Conservation (phyloP, 1,139 yeast species). For the Geotrichum phurueaensis region DNA sequence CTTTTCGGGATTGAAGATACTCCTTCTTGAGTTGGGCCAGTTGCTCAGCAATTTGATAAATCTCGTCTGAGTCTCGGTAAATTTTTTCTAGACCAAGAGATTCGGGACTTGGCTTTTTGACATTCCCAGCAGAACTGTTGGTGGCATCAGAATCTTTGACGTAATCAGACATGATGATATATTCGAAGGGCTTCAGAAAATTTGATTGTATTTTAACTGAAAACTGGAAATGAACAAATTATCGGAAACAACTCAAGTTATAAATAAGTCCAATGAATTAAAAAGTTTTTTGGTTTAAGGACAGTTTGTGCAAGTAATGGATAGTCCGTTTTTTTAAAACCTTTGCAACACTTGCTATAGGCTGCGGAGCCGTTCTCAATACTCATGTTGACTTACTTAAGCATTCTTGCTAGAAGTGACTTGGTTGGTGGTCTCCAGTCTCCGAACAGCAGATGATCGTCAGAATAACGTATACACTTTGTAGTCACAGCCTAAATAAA, state of each 20-base stretch:
- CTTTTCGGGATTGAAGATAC: neutral
- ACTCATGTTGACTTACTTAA: neutral
- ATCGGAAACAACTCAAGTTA: neutral
- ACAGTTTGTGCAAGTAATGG: too few relatives aligned
- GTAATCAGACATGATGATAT: neutral
- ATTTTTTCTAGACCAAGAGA: neutral
- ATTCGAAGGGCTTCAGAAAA: neutral
- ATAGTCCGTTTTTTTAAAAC: too few relatives aligned
- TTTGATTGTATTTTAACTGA: neutral
- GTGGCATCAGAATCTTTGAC: neutral
- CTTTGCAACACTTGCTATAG: too few relatives aligned
- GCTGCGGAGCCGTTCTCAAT: neutral
- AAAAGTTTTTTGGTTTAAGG: too few relatives aligned
- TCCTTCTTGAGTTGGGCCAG: neutral
- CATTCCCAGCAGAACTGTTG: neutral
- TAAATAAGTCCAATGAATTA: neutral
- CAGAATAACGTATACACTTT: too few relatives aligned
- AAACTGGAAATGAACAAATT: neutral
- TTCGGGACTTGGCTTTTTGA: neutral
- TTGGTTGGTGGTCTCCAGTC: too few relatives aligned
- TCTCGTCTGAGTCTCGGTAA: neutral
- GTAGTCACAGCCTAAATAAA: too few relatives aligned
- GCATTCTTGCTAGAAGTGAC: neutral
- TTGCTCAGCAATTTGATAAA: neutral
- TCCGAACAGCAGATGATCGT: too few relatives aligned